A percentile compares a stretch with the other conserved stretches of the same genome.
Evolutionary conservation across 805 yeast genomes (phyloP).

Genomic region (Spathaspora gorwiae): DNA sequence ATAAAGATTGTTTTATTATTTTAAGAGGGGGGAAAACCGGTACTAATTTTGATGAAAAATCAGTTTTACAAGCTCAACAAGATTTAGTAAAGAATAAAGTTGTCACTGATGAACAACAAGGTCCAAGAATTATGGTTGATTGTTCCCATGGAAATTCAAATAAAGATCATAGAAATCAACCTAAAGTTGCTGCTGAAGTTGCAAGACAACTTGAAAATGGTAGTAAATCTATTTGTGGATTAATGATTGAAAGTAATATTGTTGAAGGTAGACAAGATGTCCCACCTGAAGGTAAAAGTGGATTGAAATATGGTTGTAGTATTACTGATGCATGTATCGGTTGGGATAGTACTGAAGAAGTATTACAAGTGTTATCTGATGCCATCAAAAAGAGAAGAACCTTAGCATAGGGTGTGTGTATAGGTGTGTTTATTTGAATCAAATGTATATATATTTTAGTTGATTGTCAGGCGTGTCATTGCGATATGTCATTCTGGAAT

Average conservation of each 20-base stretch:
- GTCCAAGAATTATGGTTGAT: constrained; percentile 82
- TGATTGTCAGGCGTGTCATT: too few species aligned
- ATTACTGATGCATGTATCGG: constrained; percentile 97
- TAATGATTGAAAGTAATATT: constrained; percentile 94
- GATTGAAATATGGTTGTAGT: constrained; percentile 84
- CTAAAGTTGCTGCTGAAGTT: constrained; percentile 73
- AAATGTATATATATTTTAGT: not conserved
- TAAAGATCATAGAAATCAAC: constrained; percentile 90
- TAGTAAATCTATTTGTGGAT: constrained; percentile 74
- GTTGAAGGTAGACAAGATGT: constrained; percentile 92
- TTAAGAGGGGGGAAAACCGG: constrained; percentile 94
- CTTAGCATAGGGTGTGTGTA: not conserved
- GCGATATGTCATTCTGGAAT: too few species aligned
- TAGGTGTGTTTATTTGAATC: not conserved
- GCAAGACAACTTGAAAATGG: constrained; percentile 79
- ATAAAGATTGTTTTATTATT: constrained; percentile 83
- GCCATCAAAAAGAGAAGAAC: constrained; percentile 79
- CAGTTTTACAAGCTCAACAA: constrained; percentile 62
- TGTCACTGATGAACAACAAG: constrained; percentile 45
- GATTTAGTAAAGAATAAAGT: constrained; percentile 50
- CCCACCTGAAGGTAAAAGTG: constrained; percentile 66
- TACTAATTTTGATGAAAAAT: constrained; percentile 79
- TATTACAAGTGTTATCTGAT: constrained; percentile 64
- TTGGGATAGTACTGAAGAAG: constrained; percentile 78
- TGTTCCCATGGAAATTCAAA: constrained; percentile 96